Percentiles rank a stretch among this genome's conserved stretches.
phyloP scores from a whole-genome alignment of 202 grass and related monocot genomes.

The Schoenoplectus tabernaemontani region DNA sequence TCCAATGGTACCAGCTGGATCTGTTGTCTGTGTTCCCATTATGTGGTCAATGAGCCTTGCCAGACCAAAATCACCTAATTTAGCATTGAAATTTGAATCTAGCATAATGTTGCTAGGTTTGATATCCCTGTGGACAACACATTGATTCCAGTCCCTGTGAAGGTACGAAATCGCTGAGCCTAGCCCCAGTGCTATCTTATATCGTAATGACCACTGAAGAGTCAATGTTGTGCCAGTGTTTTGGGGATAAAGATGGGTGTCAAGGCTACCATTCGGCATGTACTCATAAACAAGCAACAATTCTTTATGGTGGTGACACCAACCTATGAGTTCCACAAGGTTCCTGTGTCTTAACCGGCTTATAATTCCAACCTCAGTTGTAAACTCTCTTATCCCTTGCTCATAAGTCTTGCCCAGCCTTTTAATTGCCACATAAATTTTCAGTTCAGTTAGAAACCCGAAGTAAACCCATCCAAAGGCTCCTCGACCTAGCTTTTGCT shows the following conservation, averaged over 20 bases:
- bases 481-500: conserved; percentile 27
- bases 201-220: conserved; percentile 13
- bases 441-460: conserved; percentile 15
- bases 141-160: conserved; percentile 22
- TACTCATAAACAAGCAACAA: conserved; percentile 28
- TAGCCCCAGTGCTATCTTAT: conserved; percentile 17
- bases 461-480: conserved; percentile 28
- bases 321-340: conserved; percentile 53
- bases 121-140: conserved; percentile 25
- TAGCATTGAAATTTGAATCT: conserved; percentile 29
- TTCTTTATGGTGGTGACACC: conserved; percentile 8
- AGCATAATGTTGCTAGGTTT: conserved; percentile 35
- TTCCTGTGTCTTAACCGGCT: conserved; percentile 30
- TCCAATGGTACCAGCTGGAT: conserved; percentile 22
- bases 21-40: conserved; percentile 12
- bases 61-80: conserved; percentile 32
- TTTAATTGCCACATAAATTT: conserved; percentile 31
- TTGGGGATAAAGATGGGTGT: conserved; percentile 20
- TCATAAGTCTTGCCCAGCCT: conserved; percentile 12
- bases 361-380: conserved; percentile 36
- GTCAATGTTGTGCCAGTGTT: background rate
- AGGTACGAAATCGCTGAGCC: conserved; percentile 23
- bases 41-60: conserved; percentile 29
- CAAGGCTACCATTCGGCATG: conserved; percentile 30
- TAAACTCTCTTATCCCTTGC: conserved; percentile 51